phyloP scores from a whole-genome alignment of 2,329 filamentous ascomycete genomes.

The Ascochyta lentis region DNA sequence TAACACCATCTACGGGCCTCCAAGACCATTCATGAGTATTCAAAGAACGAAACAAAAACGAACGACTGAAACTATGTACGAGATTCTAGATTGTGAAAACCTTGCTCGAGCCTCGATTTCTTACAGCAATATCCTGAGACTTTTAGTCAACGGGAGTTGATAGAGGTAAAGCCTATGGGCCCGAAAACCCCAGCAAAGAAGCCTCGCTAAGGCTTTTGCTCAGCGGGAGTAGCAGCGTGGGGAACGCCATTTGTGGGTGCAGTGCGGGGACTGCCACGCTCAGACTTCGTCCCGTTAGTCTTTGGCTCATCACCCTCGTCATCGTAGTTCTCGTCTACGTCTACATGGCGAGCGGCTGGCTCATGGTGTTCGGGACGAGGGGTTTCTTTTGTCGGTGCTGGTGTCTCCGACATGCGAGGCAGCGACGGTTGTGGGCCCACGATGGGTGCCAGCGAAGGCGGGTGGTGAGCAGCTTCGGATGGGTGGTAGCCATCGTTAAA shows the following conservation, averaged over 20 bases:
- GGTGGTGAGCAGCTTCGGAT: constrained; percentile 89
- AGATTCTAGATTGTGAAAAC: neutral
- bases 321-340: constrained; percentile 97
- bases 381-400: constrained; percentile 22
- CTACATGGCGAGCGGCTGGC: constrained; percentile 91
- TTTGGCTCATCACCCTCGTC: constrained; percentile 89
- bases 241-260: constrained; percentile 43
- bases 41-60: neutral
- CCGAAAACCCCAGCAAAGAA: neutral
- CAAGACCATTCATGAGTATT: constrained; percentile 3
- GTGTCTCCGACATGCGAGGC: constrained; percentile 58
- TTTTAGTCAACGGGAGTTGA: neutral
- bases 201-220: constrained; percentile 40
- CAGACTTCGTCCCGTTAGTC: constrained; percentile 52
- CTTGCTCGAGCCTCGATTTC: neutral
- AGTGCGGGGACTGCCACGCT: constrained; percentile 53
- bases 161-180: neutral
- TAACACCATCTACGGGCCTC: constrained; percentile 17
- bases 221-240: constrained; percentile 45
- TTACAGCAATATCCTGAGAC: neutral
- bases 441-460: constrained; percentile 65
- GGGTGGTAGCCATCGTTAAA: constrained; percentile 84
- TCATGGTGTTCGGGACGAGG: constrained; percentile 64
- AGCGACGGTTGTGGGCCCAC: constrained; percentile 50
- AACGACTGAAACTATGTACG: constrained; percentile 7